phyloP scores from a whole-genome alignment of 2,329 filamentous ascomycete genomes.

The Microsporum ferrugineum region DNA sequence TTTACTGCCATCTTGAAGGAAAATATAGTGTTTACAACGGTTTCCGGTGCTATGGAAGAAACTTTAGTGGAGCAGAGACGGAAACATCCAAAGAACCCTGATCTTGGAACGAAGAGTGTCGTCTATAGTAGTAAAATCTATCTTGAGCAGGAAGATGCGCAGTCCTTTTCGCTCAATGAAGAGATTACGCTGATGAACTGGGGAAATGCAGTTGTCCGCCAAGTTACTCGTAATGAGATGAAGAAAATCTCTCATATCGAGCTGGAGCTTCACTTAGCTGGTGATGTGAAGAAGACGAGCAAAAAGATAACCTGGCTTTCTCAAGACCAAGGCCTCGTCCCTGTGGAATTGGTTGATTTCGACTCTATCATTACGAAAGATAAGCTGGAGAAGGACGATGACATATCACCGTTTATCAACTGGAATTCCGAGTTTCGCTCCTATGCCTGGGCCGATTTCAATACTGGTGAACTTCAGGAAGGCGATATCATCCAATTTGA shows the following conservation, averaged over 20 bases:
- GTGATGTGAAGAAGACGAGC: constrained; percentile 76
- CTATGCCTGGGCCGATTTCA: constrained; percentile 62
- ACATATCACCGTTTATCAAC: constrained; percentile 66
- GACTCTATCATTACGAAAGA: constrained; percentile 80
- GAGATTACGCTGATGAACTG: constrained; percentile 82
- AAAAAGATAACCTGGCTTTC: constrained; percentile 90
- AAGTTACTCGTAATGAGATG: constrained; percentile 11
- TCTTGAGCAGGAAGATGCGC: constrained; percentile 79
- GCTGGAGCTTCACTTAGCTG: constrained; percentile 68
- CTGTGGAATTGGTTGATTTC: constrained; percentile 69
- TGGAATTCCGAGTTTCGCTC: constrained; percentile 58
- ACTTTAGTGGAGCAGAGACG: background rate
- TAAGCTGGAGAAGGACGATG: constrained; percentile 70
- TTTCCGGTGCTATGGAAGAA: background rate
- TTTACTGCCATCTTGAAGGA: constrained; percentile 52
- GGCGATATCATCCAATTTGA: constrained; percentile 84
- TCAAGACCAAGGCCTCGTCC: constrained; percentile 56
- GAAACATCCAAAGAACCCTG: constrained; percentile 13
- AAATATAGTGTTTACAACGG: constrained; percentile 49
- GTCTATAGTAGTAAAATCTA: background rate
- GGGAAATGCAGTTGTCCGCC: constrained; percentile 20
- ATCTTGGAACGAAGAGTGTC: background rate
- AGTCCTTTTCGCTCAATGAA: constrained; percentile 69
- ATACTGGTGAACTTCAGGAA: constrained; percentile 60
- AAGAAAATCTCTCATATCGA: constrained; percentile 39